Evolutionary conservation across 1,139 yeast genomes (phyloP).

Genomic region (Taphrina flavorubra): DNA sequence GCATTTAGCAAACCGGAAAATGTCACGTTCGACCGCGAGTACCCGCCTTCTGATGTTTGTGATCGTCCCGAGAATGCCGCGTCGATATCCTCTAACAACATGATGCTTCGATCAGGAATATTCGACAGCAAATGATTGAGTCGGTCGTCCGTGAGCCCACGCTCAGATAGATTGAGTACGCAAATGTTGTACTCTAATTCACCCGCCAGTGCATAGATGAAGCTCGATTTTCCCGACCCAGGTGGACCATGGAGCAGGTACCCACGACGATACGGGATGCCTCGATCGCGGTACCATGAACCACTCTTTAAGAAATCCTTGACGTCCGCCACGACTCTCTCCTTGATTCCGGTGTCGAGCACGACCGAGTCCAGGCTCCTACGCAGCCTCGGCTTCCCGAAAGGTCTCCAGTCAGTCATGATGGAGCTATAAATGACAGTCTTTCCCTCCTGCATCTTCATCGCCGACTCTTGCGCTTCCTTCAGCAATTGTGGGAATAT

Average conservation of each 20-base stretch:
- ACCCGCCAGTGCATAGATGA: conserved; percentile 95
- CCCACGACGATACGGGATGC: conserved; percentile 96
- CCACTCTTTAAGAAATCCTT: conserved; percentile 79
- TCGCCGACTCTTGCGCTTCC: conserved; percentile 85
- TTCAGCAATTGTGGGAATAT: conserved; percentile 73
- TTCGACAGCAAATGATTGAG: conserved; percentile 94
- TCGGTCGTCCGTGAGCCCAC: conserved; percentile 90
- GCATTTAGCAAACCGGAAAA: conserved; percentile 94
- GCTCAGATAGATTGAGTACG: conserved; percentile 85
- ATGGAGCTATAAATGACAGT: conserved; percentile 92
- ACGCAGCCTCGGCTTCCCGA: conserved; percentile 93
- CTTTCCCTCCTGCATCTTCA: conserved; percentile 85
- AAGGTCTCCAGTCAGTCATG: conserved; percentile 99
- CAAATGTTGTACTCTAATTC: conserved; percentile 95
- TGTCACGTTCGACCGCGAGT: conserved; percentile 67
- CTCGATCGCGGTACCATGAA: conserved; percentile 91
- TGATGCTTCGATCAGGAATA: conserved; percentile 84
- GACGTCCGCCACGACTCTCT: conserved; percentile 70
- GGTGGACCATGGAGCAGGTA: conserved; percentile 96
- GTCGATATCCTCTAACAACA: conserved; percentile 89
- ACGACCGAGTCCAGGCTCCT: conserved; percentile 84
- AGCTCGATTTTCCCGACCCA: conserved; percentile 95
- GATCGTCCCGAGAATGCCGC: conserved; percentile 89
- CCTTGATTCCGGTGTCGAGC: conserved; percentile 75
- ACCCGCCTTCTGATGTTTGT: conserved; percentile 64